phyloP scores from a whole-genome alignment of 2,329 filamentous ascomycete species.

The Fusarium tuaranense region DNA sequence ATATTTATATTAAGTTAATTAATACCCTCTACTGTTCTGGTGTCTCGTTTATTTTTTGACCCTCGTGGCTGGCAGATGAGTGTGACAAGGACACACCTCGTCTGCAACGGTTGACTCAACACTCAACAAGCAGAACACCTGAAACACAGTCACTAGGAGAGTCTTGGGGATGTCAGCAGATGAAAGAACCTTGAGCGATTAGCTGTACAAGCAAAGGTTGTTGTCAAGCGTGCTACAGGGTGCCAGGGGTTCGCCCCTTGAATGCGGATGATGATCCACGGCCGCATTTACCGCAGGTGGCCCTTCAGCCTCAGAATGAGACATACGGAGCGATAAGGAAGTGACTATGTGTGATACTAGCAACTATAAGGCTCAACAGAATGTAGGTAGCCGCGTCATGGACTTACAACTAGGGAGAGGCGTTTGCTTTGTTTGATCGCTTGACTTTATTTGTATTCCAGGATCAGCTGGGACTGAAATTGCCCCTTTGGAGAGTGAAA shows the following conservation, averaged over 20 bases:
- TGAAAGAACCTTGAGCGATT: background rate
- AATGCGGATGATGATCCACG: background rate
- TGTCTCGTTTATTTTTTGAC: too few species aligned
- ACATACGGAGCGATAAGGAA: fast-evolving
- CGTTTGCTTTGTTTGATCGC: background rate
- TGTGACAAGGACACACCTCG: background rate
- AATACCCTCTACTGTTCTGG: too few species aligned
- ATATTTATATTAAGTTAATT: too few species aligned
- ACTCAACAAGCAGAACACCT: background rate
- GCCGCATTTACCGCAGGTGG: background rate
- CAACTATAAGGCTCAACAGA: background rate
- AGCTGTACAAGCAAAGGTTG: background rate
- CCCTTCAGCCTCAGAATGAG: background rate
- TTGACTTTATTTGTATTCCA: background rate
- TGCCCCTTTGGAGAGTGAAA: background rate
- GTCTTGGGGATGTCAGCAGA: background rate
- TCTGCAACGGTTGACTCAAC: background rate
- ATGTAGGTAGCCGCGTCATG: background rate
- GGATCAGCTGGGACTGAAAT: too few species aligned
- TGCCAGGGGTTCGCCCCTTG: background rate
- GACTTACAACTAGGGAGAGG: background rate
- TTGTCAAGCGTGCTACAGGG: background rate
- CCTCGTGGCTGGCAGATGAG: background rate
- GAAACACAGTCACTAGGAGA: background rate
- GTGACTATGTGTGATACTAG: background rate